Evolutionary conservation across 2,329 filamentous ascomycete genomes (phyloP), one percentile per base, ranked within the genome.

Genomic region (Curvularia sp.): DNA sequence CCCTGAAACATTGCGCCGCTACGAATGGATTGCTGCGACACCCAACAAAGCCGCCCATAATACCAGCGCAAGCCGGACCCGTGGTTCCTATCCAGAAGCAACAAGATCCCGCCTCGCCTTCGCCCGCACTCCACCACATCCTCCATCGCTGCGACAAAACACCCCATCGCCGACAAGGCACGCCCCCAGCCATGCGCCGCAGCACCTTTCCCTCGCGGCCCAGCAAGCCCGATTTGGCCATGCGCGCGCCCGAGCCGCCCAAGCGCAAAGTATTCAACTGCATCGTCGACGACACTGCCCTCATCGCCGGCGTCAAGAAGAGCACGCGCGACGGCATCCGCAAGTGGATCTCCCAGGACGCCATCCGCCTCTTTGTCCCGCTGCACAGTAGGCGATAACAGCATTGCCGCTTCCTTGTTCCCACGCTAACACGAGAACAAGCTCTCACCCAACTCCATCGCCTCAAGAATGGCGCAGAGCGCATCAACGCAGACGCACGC

Each of bases 251-350:
- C 61, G 70, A 73, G 55, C 70, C 62, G 55, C 73, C 75, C 33
- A 63, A 63, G 63, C 78, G 80, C 64, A 83, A 82, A 74, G 68
- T 83, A 57, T 83, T 84, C 78, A 83, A 83, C 75, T 83, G 81
- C 70, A 83, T 83, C 63, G 80, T 83, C 63, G 82, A 84, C 67
- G 82, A 83, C 64, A 81, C 79, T 20, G 81, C 82, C 31, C 68
- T 84, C 62, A 77, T 83, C 55, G 80, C 80, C 41, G 81, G 82
- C 57, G 80, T 82, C 49, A 83, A 82, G 76, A 80, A 78, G 69
- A 81, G 79, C 71, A 83, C 81, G 55, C 75, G 81, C 62, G 82
- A 84, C 66, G 81, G 81, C 52, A 81, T 84, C 61, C 75, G 80
- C 69, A 82, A 83, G 70, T 83, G 81, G 81, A 76, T 83, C 39